Base-by-base conservation (phyloP, 2,329 filamentous ascomycete genomes). In the Fusarium piperis region DNA sequence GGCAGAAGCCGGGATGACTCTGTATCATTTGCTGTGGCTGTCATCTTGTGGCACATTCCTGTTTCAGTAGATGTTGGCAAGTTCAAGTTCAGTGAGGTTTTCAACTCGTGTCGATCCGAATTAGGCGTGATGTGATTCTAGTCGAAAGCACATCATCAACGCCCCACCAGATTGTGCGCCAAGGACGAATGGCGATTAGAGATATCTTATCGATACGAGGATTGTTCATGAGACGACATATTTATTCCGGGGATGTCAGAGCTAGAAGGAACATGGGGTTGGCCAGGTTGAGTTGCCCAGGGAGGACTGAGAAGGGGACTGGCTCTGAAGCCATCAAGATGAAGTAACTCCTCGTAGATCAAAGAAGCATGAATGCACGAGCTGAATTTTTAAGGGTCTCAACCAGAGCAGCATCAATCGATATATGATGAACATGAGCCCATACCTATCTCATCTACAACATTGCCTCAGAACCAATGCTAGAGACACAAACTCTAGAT, bases 1-100 rank as follows among this genome's bases (percentile, higher is more conserved):
- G 41, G 33, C 3, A 69, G 18, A 16, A 73, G 65, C 8, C 36
- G 44, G 1, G 70, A 67, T 15, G 68, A 48, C 52, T 73, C 70
- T 18, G 51, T 56, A 46, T 18, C 56, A 38, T 58, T 53, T 5
- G 32, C n/a, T 5, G 52, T 16, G 4, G 44, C 44, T 41, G 46
- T 39, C 58, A 53, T 61, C 9, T 32, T 41, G 4, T 18, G 15
- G 9, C 8, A 15, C 26, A 32, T 9, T 23, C n/a, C 6, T 11
- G 18, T 32, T 30, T 33, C n/a, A 61, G 23, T n/a, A 11, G 23
- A 23, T 26, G 23, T 58, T 41, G 36, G 32, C 18, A 13, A 30
- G 46, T 23, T 16, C 23, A 38, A 35, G 16, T n/a, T 46, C 15
- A 23, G 20, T 18, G 18, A 33, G 20, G 41, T 51, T 46, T 44